phyloP scores from a whole-genome alignment of 345 rosid genomes.

The thale cress (Arabidopsis thaliana) region DNA sequence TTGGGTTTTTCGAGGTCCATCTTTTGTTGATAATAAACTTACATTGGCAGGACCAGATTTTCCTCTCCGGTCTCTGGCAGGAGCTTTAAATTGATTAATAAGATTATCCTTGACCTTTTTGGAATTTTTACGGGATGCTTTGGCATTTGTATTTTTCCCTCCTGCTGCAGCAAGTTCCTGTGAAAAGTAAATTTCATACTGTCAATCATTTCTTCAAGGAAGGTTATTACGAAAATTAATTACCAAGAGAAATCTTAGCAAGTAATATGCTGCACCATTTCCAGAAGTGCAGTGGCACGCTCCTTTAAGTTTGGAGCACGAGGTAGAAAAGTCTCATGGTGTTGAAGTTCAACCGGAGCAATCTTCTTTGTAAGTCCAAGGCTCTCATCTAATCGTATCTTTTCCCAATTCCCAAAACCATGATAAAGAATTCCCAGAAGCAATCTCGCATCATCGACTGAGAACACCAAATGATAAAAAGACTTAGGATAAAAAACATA shows the following conservation, averaged over 20 bases:
- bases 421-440: constrained; percentile 89
- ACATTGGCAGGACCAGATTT: constrained; percentile 55
- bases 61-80: constrained; percentile 61
- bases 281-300: constrained; percentile 97
- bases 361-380: constrained; percentile 95
- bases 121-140: constrained; percentile 68
- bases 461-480: constrained; percentile 23
- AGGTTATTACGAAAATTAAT: not conserved
- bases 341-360: constrained; percentile 98
- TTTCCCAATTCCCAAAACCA: constrained; percentile 99
- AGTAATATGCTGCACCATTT: constrained; percentile 67
- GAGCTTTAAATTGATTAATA: constrained; percentile 51
- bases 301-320: constrained; percentile 98
- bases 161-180: constrained; percentile 89
- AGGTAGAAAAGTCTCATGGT: constrained; percentile 98
- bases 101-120: constrained; percentile 70
- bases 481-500: constrained; percentile 10
- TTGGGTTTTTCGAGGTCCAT: constrained; percentile 63
- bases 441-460: constrained; percentile 98
- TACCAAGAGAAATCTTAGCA: not conserved
- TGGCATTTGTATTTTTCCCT: constrained; percentile 70
- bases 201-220: constrained; percentile 15
- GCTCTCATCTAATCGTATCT: constrained; percentile 87
- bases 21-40: constrained; percentile 50
- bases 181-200: constrained; percentile 10